These are phyloP conservation scores for Metschnikowia bowlesiae DNA, from an alignment of 805 yeast species.

Conservation along the genomic window DNA sequence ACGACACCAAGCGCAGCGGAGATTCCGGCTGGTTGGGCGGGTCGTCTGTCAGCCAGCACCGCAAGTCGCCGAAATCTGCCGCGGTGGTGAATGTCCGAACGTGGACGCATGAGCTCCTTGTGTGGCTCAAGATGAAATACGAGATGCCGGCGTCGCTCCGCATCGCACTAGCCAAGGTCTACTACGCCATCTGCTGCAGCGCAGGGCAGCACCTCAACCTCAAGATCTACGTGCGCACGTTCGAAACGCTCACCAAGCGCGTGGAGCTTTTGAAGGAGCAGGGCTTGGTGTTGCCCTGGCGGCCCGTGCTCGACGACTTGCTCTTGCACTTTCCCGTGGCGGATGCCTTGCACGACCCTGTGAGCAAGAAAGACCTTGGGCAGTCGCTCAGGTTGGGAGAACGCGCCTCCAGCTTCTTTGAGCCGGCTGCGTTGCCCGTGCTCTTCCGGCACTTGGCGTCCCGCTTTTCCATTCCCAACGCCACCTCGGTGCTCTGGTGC, in stretches of 20 bases:
- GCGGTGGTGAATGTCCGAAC: slow-evolving; percentile 70
- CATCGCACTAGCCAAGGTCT: slow-evolving; percentile 60
- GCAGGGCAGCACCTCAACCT: slow-evolving; percentile 67
- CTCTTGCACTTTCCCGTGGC: slow-evolving; percentile 28
- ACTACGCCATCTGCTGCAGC: slow-evolving; percentile 64
- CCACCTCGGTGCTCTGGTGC: slow-evolving; percentile 47
- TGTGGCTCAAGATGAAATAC: slow-evolving; percentile 73
- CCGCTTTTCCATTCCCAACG: slow-evolving; percentile 51
- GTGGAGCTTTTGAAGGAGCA: slow-evolving; percentile 28
- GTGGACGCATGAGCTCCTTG: slow-evolving; percentile 83
- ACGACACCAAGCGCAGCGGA: slow-evolving; percentile 32
- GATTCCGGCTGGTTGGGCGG: slow-evolving; percentile 31
- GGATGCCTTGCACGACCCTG: slow-evolving; percentile 42
- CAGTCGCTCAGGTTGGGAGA: slow-evolving; percentile 50
- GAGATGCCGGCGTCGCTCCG: slow-evolving; percentile 69
- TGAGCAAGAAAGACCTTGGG: slow-evolving; percentile 47
- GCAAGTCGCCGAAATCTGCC: slow-evolving; percentile 61
- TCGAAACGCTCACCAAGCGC: slow-evolving; percentile 54
- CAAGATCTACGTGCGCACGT: slow-evolving; percentile 56
- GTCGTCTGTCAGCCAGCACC: slow-evolving; percentile 47
- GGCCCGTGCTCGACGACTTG: slow-evolving; percentile 37
- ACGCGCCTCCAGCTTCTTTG: slow-evolving; percentile 53
- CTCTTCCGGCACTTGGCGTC: slow-evolving; percentile 50
- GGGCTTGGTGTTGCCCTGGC: slow-evolving; percentile 51
- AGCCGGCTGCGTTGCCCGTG: slow-evolving; percentile 41